Base-by-base conservation (phyloP, 345 rosid species). In the Combretum micranthum region DNA sequence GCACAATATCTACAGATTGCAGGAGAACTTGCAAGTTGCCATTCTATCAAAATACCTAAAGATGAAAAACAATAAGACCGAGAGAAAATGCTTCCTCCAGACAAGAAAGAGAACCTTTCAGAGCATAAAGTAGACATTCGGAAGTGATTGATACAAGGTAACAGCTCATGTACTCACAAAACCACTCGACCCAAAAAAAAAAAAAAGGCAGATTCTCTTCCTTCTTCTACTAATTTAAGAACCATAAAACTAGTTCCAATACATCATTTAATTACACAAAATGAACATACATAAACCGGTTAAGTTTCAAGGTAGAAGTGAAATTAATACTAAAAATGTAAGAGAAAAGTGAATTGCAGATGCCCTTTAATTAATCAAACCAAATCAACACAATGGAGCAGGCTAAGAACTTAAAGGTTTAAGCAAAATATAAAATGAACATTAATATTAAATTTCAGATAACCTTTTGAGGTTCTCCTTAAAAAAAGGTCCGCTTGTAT, bases 101-200 rank as follows among this genome's bases (percentile, higher is more conserved):
- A 82, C 83, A 80, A 64, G 84, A 91, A 84, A 84, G 90, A 77
- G 90, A 84, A 68, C 73, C 88, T 91, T 88, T 87, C 85, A 83
- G 91, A 80, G 89, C 77, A 90, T 87, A 91, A 85, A 91, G 94
- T 74, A 66, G 69, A 60, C 67, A 20, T 16, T 45, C 62, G 75
- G 74, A 76, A 81, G 73, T 77, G 50, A 80, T 32, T 64, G 74
- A 65, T 75, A 70, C 70, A 79, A 73, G 80, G 78, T 69, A 75
- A 75, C 39, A 32, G 39, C 39, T 32, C 39, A 32, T 32, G 10
- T 32, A 4, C 39, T 32, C 7, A 32, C 39, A 32, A 66, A 64
- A 80, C 77, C 95, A 87, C 90, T 83, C n/a, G n/a, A n/a, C n/a
- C 77, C 86, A 56, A 56, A 47, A 68, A 67, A 49, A 54, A 19